A percentile compares a stretch with the other conserved stretches of the same genome.
These are phyloP conservation scores for Trichoderma atrobrunneum DNA, from an alignment of 2,329 filamentous ascomycete genomes.

Conservation along the genomic window DNA sequence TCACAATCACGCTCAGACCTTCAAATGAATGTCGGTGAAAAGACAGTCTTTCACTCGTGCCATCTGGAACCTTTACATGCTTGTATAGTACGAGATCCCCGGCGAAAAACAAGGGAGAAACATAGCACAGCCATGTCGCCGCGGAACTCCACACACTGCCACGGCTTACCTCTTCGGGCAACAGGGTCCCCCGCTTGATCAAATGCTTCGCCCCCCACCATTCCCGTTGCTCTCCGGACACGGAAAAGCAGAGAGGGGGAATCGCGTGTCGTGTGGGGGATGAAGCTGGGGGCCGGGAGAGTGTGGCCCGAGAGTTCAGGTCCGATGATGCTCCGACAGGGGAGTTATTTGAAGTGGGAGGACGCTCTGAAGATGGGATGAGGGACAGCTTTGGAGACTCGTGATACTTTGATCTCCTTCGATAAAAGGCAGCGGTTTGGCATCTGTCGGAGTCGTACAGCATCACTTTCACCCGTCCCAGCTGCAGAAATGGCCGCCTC, in stretches of 20 bases:
- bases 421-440: not conserved
- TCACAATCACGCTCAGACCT: not conserved
- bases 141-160: not conserved
- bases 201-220: not conserved
- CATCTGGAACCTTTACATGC: not conserved
- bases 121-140: constrained; percentile 3
- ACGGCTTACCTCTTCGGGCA: not conserved
- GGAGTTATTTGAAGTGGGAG: constrained; percentile 10
- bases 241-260: constrained; percentile 15
- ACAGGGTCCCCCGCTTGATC: not conserved
- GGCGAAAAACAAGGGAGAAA: constrained; percentile 16
- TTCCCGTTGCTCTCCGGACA: not conserved
- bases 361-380: constrained; percentile 6
- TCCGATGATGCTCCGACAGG: constrained; percentile 4
- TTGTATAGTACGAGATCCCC: constrained; percentile 6
- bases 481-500: not conserved
- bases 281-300: constrained; percentile 3
- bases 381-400: not conserved
- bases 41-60: not conserved
- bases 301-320: not conserved
- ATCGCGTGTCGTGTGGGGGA: not conserved
- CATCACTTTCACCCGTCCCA: not conserved
- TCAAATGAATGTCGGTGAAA: not conserved
- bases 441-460: not conserved
- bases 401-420: not conserved